Base-by-base conservation (phyloP, 1,284 basidiomycete genomes). In the Naganishia cerealis region DNA sequence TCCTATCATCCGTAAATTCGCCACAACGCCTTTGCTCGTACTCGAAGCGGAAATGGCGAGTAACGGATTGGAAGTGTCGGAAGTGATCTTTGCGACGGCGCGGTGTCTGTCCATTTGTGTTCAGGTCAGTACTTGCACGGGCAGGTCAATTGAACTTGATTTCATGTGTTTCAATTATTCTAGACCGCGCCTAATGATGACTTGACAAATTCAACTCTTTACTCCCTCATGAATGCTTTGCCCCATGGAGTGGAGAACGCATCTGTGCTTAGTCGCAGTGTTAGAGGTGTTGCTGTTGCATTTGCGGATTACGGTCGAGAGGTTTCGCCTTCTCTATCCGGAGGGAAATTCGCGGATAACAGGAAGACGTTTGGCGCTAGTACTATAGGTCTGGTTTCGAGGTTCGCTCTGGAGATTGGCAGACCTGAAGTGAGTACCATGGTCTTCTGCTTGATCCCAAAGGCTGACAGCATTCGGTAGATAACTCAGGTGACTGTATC, bases 121-220 rank as follows among this genome's bases (percentile, higher is more conserved):
- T 70, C 88, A 89, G 79, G 90, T 90, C 72, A 40, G 81, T 75
- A 50, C 50, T 42, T 39, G 48, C n/a, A 16, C 36, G 29, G 24
- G 40, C 36, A 16, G 29, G 15, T 24, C 24, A 21, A 38, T 40
- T 69, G 65, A 68, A 21, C n/a, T 58, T 33, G 26, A 55, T 26
- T 42, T 4, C 26, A 58, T 10, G n/a, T 18, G 4, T 16, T 12
- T 71, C 57, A 13, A 7, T 21, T 36, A 29, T 68, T 67, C 58
- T 71, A 92, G 90, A 83, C 92, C 66, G 87, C 91, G 15, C 89
- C 90, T 8, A 91, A 91, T 65, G 91, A 95, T 73, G 93, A 95
- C 77, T 86, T 94, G 56, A 86, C 94, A 74, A 89, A 94, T 85
- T 96, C 94, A 2, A 93, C 93, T 73, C 90, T 96, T 87, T 97